Conservation (phyloP, 2,329 filamentous ascomycete genomes). For the Fusarium denticulatum region DNA sequence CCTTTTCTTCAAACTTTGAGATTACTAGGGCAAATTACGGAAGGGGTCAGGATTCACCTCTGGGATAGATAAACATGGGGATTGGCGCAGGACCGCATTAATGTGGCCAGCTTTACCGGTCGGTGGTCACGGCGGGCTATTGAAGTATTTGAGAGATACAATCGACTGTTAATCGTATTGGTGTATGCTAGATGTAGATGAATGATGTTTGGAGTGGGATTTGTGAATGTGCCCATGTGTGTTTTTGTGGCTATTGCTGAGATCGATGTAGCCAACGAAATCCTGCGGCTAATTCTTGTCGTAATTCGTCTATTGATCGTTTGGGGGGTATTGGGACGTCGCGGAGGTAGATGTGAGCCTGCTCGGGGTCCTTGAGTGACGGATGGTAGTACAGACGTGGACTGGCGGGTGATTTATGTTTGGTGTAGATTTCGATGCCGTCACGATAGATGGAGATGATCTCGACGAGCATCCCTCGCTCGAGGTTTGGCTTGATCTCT, state of each 20-base stretch:
- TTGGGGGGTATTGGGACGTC: not conserved
- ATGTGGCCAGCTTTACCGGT: conserved; percentile 29
- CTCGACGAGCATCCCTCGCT: conserved; percentile 19
- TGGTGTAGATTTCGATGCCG: conserved; percentile 4
- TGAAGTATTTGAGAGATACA: conserved; percentile 32
- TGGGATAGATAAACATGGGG: conserved; percentile 37
- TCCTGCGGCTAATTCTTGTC: not conserved
- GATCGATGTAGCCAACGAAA: not conserved
- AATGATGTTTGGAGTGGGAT: not conserved
- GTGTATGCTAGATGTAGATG: conserved; percentile 28
- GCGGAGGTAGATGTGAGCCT: not conserved
- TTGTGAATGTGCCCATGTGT: not conserved
- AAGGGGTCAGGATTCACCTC: conserved; percentile 37
- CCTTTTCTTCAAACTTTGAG: conserved; percentile 35
- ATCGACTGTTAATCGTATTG: conserved; percentile 35
- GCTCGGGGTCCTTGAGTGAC: not conserved
- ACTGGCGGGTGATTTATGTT: not conserved
- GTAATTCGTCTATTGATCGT: not conserved
- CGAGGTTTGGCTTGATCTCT: not conserved
- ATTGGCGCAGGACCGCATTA: conserved; percentile 32
- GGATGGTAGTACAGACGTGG: conserved; percentile 9
- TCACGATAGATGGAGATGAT: conserved; percentile 6
- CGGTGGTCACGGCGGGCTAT: conserved; percentile 32
- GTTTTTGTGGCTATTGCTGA: too few relatives aligned
- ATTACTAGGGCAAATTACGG: conserved; percentile 35